phyloP scores from a whole-genome alignment of 495 filamentous ascomycete species.

The Penicillium daleae region DNA sequence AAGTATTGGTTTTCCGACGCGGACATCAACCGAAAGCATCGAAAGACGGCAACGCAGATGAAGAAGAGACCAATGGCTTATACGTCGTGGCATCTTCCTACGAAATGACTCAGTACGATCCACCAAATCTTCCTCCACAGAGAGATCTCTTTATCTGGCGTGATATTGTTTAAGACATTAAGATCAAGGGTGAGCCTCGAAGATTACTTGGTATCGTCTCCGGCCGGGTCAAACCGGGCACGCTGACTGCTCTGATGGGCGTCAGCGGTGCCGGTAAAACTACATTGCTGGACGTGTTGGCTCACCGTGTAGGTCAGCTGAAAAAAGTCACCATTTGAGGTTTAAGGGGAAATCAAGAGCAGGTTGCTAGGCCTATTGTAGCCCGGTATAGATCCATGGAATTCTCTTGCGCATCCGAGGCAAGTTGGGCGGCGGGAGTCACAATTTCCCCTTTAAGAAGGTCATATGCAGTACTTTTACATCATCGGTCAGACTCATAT shows the following conservation, averaged over 20 bases:
- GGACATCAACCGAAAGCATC: conserved; percentile 37
- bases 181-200: not conserved
- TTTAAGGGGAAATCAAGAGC: conserved; percentile 89
- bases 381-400: too few species aligned
- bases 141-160: not conserved
- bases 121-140: not conserved
- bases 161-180: not conserved
- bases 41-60: conserved; percentile 59
- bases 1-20: conserved; percentile 45
- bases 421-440: too few species aligned
- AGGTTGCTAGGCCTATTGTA: too few species aligned
- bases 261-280: conserved; percentile 63
- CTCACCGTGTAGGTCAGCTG: conserved; percentile 55
- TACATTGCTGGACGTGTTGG: conserved; percentile 49
- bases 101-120: conserved; percentile 50
- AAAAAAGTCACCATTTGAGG: conserved; percentile 59
- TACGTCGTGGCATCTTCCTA: conserved; percentile 44
- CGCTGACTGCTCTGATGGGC: conserved; percentile 65
- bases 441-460: too few species aligned
- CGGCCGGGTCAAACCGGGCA: conserved; percentile 68
- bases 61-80: not conserved
- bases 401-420: too few species aligned
- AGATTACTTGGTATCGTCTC: conserved; percentile 16
- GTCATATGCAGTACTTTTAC: too few species aligned
- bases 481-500: conserved; percentile 73